Conservation (phyloP, 768 basidiomycete species). For the Clitopilus passeckerianus region DNA sequence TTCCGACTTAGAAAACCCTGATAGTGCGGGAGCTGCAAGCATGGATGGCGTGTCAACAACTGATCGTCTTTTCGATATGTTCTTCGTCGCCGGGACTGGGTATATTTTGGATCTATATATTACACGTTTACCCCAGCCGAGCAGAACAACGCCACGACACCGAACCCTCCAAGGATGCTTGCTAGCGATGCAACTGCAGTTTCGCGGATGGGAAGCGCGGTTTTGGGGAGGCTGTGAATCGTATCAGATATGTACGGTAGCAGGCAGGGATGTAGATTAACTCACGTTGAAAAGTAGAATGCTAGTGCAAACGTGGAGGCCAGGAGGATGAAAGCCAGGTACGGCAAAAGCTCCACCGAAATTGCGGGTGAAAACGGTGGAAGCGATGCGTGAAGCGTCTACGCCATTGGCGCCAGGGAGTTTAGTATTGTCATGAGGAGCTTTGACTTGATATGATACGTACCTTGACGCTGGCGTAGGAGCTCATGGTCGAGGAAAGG, state of each 20-base stretch:
- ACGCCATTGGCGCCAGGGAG: slow-evolving; percentile 16
- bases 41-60: slow-evolving; percentile 83
- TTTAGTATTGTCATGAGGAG: neutral
- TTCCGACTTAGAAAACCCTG: slow-evolving; percentile 11
- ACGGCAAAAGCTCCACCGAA: slow-evolving; percentile 64
- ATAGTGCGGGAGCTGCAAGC: slow-evolving; percentile 72
- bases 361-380: slow-evolving; percentile 72
- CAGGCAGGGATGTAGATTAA: slow-evolving; percentile 12
- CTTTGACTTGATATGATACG: neutral
- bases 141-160: slow-evolving; percentile 87
- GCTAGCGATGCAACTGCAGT: slow-evolving; percentile 65
- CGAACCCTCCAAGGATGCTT: slow-evolving; percentile 80
- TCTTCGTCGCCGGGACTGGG: neutral
- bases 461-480: slow-evolving; percentile 56
- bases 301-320: slow-evolving; percentile 74
- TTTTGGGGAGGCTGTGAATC: slow-evolving; percentile 66
- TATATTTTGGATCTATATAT: slow-evolving; percentile 9
- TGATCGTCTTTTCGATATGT: slow-evolving; percentile 21
- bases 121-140: slow-evolving; percentile 81
- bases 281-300: slow-evolving; percentile 88
- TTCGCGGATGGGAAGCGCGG: slow-evolving; percentile 59
- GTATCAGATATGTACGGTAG: slow-evolving; percentile 7
- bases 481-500: slow-evolving; percentile 38
- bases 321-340: slow-evolving; percentile 70
- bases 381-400: slow-evolving; percentile 60